A percentile compares a stretch with the other conserved stretches of the same genome.
These are phyloP conservation scores for Fusarium sublunatum DNA, from an alignment of 2,329 filamentous ascomycete species.

Conservation along the genomic window DNA sequence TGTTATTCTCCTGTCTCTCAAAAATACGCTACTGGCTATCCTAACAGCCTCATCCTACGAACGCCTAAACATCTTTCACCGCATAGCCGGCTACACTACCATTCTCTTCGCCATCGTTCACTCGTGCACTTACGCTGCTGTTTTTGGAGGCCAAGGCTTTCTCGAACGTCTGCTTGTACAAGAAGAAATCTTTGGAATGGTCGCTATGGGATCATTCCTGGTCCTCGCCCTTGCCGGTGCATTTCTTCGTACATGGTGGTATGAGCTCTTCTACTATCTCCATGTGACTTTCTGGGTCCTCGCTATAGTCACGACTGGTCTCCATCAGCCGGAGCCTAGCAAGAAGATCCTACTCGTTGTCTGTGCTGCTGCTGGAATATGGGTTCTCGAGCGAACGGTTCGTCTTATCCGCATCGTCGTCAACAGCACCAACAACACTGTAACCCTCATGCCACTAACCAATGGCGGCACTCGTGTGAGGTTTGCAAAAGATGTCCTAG, in stretches of 20 bases:
- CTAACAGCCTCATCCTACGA: slow-evolving; percentile 68
- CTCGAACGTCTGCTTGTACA: slow-evolving; percentile 50
- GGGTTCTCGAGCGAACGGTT: slow-evolving; percentile 63
- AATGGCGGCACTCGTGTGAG: slow-evolving; percentile 66
- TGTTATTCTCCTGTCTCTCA: slow-evolving; percentile 65
- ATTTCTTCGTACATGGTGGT: slow-evolving; percentile 59
- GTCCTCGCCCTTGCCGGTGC: slow-evolving; percentile 57
- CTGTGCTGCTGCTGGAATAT: slow-evolving; percentile 58
- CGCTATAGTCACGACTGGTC: slow-evolving; percentile 59
- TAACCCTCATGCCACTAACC: slow-evolving; percentile 64
- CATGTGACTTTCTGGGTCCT: slow-evolving; percentile 63
- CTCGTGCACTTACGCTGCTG: slow-evolving; percentile 55
- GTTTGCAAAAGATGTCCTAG: slow-evolving; percentile 60
- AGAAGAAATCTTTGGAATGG: slow-evolving; percentile 60
- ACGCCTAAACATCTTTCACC: slow-evolving; percentile 67
- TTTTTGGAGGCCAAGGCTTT: slow-evolving; percentile 51
- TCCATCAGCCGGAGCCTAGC: slow-evolving; percentile 63
- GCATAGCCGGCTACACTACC: slow-evolving; percentile 62
- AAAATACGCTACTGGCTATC: slow-evolving; percentile 67
- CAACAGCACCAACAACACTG: slow-evolving; percentile 63
- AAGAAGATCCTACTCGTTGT: slow-evolving; percentile 58
- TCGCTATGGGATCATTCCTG: slow-evolving; percentile 60
- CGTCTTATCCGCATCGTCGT: slow-evolving; percentile 57
- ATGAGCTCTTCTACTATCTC: slow-evolving; percentile 67
- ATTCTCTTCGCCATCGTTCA: slow-evolving; percentile 61